Evolutionary conservation across 306 rosid genomes (phyloP).

Genomic region (Bauhinia variegata): DNA sequence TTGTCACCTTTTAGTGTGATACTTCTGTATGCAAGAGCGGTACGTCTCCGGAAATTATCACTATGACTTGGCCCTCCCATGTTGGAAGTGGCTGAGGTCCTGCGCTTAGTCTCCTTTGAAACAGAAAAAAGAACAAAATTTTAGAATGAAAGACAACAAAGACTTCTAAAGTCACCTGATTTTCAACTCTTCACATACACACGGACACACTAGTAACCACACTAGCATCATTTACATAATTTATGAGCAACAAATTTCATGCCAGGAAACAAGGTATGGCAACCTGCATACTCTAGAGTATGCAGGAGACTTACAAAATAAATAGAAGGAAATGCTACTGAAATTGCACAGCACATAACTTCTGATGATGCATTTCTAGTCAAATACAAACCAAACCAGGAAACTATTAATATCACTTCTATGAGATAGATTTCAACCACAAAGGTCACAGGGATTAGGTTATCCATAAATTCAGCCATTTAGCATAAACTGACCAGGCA

Average conservation of each 20-base stretch:
- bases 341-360: neutral
- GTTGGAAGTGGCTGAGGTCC: slow-evolving; percentile 48
- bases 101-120: slow-evolving; percentile 45
- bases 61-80: slow-evolving; percentile 44
- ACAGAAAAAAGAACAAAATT: slow-evolving; percentile 40
- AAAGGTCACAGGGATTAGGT: neutral
- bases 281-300: slow-evolving; percentile 2
- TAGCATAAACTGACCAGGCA: slow-evolving; percentile 12
- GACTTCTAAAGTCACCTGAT: slow-evolving; percentile 9
- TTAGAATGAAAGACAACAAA: slow-evolving; percentile 37
- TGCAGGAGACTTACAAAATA: neutral
- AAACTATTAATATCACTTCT: neutral
- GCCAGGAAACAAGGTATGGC: neutral
- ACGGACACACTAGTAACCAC: slow-evolving; percentile 20
- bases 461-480: slow-evolving; percentile 2
- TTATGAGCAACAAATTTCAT: slow-evolving; percentile 22
- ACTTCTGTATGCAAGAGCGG: slow-evolving; percentile 40
- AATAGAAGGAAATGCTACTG: neutral
- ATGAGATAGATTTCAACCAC: neutral
- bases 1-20: slow-evolving; percentile 38
- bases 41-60: slow-evolving; percentile 44
- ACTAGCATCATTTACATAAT: neutral
- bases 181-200: slow-evolving; percentile 19
- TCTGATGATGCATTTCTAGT: neutral
- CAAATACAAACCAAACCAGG: slow-evolving; percentile 17